Base-by-base conservation (phyloP, 2,329 filamentous ascomycete species). In the Penicillium sp. region DNA sequence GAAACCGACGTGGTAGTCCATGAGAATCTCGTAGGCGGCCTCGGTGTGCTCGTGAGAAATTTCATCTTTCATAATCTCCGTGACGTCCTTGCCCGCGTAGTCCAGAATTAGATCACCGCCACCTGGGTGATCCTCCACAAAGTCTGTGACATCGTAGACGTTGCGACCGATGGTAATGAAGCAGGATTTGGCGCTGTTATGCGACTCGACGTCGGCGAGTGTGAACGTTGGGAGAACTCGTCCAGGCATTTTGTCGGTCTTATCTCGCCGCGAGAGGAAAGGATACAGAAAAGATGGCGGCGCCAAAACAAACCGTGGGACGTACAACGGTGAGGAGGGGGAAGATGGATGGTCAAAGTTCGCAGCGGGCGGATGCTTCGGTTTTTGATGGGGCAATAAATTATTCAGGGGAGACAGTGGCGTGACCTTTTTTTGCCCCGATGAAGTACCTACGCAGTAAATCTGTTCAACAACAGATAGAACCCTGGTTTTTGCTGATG, bases 101-200 rank as follows among this genome's bases (percentile, higher is more conserved):
- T 95, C 87, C 53, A 96, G 75, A 51, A 98, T 85, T 59, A 97
- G 75, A 52, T 95, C 87, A 60, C 82, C 81, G 48, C 93, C 93
- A 58, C 93, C 93, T 20, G 93, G 93, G 67, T 98, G 93, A 57
- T 89, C 84, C 42, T 89, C 82, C 51, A 96, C 70, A 64, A 98
- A 98, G 46, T 87, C 82, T 49, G 93, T 96, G 54, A 98, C 79
- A 75, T 98, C 91, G 77, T 89, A 98, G 59, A 98, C 91, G 59
- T 91, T 94, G 48, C 80, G 79, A 52, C 89, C 90, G 44, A 96
- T 77, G 3, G 87, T 93, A 59, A 98, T 90, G 76, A 90, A 98
- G 76, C 91, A 97, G 40, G 89, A 95, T 64, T 89, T 81, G 40
- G 75, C 74, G 38, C 81, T 84, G 68, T 87, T 91, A 70, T 95